These are phyloP conservation scores for Discostella stelligera DNA, from an alignment of 352 stramenopile genomes.

Conservation along the genomic window DNA sequence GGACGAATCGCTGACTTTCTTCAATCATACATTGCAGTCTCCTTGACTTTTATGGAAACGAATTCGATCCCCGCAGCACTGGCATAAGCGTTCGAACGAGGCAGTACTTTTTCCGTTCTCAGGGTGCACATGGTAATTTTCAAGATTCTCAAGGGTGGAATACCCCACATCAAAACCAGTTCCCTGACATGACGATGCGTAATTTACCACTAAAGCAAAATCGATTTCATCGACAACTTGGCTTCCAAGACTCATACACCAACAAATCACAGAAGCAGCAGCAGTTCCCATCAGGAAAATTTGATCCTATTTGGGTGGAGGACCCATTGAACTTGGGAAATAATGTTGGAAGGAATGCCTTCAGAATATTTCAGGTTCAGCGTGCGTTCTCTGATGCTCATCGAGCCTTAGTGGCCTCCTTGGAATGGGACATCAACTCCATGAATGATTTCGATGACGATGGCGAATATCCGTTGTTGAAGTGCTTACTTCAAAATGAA, in stretches of 20 bases:
- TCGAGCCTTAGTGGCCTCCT: conserved; percentile 69
- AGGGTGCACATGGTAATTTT: conserved; percentile 22
- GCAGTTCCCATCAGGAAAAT: conserved; percentile 45
- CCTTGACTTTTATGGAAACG: conserved; percentile 96
- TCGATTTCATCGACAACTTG: conserved; percentile 40
- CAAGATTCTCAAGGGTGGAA: conserved; percentile 31
- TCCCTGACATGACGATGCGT: conserved; percentile 29
- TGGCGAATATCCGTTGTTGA: conserved; percentile 69
- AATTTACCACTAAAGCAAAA: conserved; percentile 35
- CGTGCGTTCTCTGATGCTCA: conserved; percentile 81
- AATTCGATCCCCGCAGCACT: conserved; percentile 76
- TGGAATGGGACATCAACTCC: conserved; percentile 80
- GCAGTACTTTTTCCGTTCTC: conserved; percentile 74
- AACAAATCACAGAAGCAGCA: conserved; percentile 26
- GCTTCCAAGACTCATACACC: conserved; percentile 34
- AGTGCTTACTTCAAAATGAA: conserved; percentile 79
- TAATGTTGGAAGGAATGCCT: conserved; percentile 95
- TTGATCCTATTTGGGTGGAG: conserved; percentile 93
- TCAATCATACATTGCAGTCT: conserved; percentile 63
- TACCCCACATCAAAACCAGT: conserved; percentile 27
- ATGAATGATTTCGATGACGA: conserved; percentile 42
- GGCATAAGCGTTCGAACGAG: conserved; percentile 72
- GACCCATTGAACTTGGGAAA: conserved; percentile 91
- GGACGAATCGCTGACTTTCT: not conserved
- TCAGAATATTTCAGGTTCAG: conserved; percentile 86